phyloP scores from a whole-genome alignment of 1,284 basidiomycete genomes.

The Ceratobasidium sp. region DNA sequence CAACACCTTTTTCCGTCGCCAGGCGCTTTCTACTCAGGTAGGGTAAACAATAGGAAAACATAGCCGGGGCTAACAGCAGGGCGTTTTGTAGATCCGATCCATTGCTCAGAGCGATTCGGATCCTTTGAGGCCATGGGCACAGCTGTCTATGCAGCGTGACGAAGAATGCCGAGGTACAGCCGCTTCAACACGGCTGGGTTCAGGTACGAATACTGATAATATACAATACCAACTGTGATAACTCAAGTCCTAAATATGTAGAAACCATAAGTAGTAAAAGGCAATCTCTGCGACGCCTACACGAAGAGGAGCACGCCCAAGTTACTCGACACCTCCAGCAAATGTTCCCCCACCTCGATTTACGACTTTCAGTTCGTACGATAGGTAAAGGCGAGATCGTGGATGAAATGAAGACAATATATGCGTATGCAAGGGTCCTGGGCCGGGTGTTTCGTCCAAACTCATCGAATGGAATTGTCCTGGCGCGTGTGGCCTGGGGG shows the following conservation, averaged over 20 bases:
- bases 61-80: not conserved
- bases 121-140: not conserved
- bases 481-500: constrained; percentile 11
- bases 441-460: constrained; percentile 14
- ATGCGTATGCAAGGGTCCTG: not conserved
- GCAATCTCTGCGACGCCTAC: not conserved
- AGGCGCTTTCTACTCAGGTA: constrained; percentile 7
- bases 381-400: constrained; percentile 11
- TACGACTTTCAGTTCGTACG: constrained; percentile 17
- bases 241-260: not conserved
- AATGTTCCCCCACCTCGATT: not conserved
- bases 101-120: constrained; percentile 4
- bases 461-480: constrained; percentile 30
- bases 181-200: constrained; percentile 2
- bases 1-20: constrained; percentile 14
- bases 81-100: not conserved
- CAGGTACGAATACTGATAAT: not conserved
- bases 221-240: not conserved
- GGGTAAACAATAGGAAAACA: not conserved
- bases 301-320: constrained; percentile 12
- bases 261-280: not conserved
- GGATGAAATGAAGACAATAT: not conserved
- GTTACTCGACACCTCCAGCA: constrained; percentile 14
- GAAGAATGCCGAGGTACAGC: constrained; percentile 1
- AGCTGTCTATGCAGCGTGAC: constrained; percentile 2